Conservation (phyloP, 371 early-diverging fungal genomes). For the Zancudomyces culisetae region DNA sequence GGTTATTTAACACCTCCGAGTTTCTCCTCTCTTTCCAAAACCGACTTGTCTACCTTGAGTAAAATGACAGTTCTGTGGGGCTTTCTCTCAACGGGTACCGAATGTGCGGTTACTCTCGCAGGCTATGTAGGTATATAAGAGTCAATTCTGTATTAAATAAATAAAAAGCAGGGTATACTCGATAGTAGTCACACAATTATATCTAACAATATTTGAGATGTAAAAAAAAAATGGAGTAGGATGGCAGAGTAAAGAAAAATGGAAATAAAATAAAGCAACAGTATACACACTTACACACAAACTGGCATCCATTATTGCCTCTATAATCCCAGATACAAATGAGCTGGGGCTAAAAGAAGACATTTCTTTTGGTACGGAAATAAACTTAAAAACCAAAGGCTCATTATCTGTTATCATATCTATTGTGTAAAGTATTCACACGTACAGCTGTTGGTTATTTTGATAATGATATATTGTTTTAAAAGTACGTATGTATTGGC, state of each 20-base stretch:
- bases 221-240: too few relatives aligned
- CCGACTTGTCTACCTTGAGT: slow-evolving; percentile 77
- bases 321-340: slow-evolving; percentile 87
- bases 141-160: too few relatives aligned
- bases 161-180: too few relatives aligned
- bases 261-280: too few relatives aligned
- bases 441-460: not conserved
- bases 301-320: slow-evolving; percentile 75
- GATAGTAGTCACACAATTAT: too few relatives aligned
- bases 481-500: too few relatives aligned
- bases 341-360: slow-evolving; percentile 79
- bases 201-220: too few relatives aligned
- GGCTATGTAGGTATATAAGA: too few relatives aligned
- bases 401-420: slow-evolving; percentile 95
- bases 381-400: slow-evolving; percentile 63
- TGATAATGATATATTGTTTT: too few relatives aligned
- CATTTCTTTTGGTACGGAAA: slow-evolving; percentile 83
- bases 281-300: slow-evolving; percentile 87
- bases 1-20: too few relatives aligned
- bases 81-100: slow-evolving; percentile 71
- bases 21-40: slow-evolving; percentile 42
- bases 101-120: slow-evolving; percentile 82
- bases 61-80: slow-evolving; percentile 81
- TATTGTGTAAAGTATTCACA: too few relatives aligned
- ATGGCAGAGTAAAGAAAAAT: too few relatives aligned